phyloP scores from a whole-genome alignment of 305 asterid species.

The Solanum hybrid region DNA sequence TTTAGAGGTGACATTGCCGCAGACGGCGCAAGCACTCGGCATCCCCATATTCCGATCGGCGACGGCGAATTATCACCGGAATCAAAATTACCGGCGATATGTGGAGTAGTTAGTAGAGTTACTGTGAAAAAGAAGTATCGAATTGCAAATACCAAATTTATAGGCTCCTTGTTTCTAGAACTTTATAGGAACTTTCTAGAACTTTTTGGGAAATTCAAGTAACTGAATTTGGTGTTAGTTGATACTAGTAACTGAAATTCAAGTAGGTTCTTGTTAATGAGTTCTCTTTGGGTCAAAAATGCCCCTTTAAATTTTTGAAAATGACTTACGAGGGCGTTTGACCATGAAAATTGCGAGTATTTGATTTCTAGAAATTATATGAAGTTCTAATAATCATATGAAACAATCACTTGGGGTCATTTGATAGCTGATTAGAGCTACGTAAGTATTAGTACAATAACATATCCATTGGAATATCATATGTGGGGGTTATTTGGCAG shows the following conservation, averaged over 20 bases:
- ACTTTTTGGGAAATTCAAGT: not conserved
- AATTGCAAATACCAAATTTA: not conserved
- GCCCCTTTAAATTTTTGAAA: not conserved
- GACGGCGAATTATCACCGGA: not conserved
- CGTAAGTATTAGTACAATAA: not conserved
- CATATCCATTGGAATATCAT: not conserved
- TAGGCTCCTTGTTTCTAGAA: not conserved
- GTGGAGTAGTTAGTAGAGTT: not conserved
- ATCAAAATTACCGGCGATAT: not conserved
- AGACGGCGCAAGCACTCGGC: conserved; percentile 39
- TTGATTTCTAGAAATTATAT: not conserved
- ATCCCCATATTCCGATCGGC: not conserved
- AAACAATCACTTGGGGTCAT: not conserved
- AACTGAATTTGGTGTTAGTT: not conserved
- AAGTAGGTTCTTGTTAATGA: not conserved
- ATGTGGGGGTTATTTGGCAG: not conserved
- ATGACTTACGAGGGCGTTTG: not conserved
- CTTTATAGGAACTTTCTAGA: not conserved
- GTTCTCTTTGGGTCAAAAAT: not conserved
- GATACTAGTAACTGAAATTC: not conserved
- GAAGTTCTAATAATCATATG: not conserved
- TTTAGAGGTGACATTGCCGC: conserved; percentile 42
- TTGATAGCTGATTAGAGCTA: not conserved
- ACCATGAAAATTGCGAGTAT: not conserved
- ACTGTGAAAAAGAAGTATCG: not conserved